Percentiles rank a stretch among this genome's conserved stretches.
These are phyloP conservation scores for Pichia manshurica DNA, from an alignment of 805 yeast species.

Conservation along the genomic window DNA sequence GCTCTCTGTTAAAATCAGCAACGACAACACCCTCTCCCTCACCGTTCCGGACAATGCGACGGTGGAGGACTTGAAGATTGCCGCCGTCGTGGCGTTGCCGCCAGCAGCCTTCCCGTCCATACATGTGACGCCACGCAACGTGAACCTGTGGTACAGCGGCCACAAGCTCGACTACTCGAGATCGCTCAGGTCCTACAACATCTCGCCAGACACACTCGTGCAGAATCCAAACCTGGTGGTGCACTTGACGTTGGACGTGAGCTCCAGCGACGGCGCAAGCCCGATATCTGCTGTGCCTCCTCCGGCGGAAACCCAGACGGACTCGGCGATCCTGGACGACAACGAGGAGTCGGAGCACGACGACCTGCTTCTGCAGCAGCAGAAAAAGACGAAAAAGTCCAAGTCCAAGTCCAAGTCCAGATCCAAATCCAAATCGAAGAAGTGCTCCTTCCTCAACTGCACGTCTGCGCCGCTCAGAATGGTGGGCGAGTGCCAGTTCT, in stretches of 20 bases:
- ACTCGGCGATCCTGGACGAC: slow-evolving; percentile 19
- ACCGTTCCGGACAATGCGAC: slow-evolving; percentile 49
- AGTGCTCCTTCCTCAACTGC: slow-evolving; percentile 54
- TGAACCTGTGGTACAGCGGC: slow-evolving; percentile 32
- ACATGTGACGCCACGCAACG: slow-evolving; percentile 12
- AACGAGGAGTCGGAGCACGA: slow-evolving; percentile 8
- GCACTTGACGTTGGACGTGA: slow-evolving; percentile 26
- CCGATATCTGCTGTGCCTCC: no score
- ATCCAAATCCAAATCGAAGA: slow-evolving; percentile 37
- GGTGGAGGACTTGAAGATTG: slow-evolving; percentile 43
- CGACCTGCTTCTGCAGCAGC: no score
- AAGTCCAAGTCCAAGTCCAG: slow-evolving; percentile 21
- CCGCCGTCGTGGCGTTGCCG: slow-evolving; percentile 38
- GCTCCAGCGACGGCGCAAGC: slow-evolving; percentile 2
- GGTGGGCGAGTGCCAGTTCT: slow-evolving; percentile 81
- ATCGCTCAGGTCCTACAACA: slow-evolving; percentile 25
- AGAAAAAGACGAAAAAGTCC: neutral
- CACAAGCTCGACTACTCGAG: slow-evolving; percentile 27
- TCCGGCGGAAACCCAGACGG: neutral
- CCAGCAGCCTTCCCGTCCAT: slow-evolving; percentile 12
- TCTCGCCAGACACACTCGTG: slow-evolving; percentile 18
- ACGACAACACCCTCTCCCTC: slow-evolving; percentile 30
- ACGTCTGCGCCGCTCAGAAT: slow-evolving; percentile 55
- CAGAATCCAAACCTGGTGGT: slow-evolving; percentile 21
- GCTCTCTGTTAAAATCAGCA: slow-evolving; percentile 37